phyloP scores from a whole-genome alignment of 108 stramenopile species.

The Epipyxis sp. region DNA sequence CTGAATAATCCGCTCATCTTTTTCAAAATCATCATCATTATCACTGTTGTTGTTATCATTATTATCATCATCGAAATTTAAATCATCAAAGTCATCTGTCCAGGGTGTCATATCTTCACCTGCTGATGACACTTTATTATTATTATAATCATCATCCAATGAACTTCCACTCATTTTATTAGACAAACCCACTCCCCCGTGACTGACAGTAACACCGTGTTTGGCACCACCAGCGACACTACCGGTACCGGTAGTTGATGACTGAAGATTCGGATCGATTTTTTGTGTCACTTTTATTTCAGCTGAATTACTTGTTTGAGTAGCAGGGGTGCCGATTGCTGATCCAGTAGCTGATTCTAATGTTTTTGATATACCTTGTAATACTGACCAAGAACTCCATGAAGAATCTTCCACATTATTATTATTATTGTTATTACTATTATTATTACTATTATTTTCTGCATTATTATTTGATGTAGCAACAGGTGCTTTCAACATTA shows the following conservation, averaged over 20 bases:
- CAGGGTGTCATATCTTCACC: not conserved
- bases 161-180: not conserved
- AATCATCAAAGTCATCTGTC: not conserved
- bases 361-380: not conserved
- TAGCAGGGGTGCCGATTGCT: not conserved
- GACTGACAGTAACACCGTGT: not conserved
- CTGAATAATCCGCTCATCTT: not conserved
- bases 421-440: not conserved
- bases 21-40: not conserved
- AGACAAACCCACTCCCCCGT: too few species aligned
- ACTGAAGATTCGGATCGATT: not conserved
- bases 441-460: not conserved
- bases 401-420: not conserved
- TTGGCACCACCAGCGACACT: not conserved
- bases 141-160: not conserved
- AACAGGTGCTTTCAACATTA: not conserved
- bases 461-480: not conserved
- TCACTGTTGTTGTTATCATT: not conserved
- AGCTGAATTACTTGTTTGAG: not conserved
- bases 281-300: not conserved
- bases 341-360: not conserved
- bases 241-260: constrained; percentile 1
- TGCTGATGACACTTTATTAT: not conserved
- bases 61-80: constrained; percentile 18
- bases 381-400: constrained; percentile 6